phyloP scores from a whole-genome alignment of 257 asterid genomes.

The Cynanchum wilfordii region DNA sequence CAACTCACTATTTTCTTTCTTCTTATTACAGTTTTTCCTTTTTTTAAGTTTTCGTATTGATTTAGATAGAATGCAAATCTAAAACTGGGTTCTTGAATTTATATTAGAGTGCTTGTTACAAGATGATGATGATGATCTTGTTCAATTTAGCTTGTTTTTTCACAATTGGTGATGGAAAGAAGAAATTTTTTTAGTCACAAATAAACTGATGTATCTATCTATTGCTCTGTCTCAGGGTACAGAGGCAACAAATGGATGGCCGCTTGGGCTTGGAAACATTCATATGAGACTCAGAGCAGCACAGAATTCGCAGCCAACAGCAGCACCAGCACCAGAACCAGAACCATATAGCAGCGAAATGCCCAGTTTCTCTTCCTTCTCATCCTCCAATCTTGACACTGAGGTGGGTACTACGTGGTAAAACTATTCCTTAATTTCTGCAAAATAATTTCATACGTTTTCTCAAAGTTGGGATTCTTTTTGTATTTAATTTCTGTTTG shows the following conservation, averaged over 20 bases:
- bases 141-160: too few species aligned
- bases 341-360: constrained; percentile 3
- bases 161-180: background rate
- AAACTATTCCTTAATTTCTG: background rate
- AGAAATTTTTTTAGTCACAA: background rate
- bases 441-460: background rate
- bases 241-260: constrained; percentile 53
- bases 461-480: too few species aligned
- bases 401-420: constrained; percentile 26
- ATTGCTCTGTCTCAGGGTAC: background rate
- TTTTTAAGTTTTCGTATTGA: background rate
- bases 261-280: constrained; percentile 61
- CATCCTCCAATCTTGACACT: constrained; percentile 62
- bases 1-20: background rate
- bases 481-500: background rate
- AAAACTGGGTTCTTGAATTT: constrained; percentile 1
- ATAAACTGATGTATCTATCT: background rate
- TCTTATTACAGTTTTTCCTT: background rate
- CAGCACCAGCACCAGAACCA: constrained; percentile 3
- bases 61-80: background rate
- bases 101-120: background rate
- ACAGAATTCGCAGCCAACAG: constrained; percentile 15
- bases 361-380: constrained; percentile 51
- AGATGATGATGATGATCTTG: background rate
- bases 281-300: constrained; percentile 29